A percentile compares a stretch with the other conserved stretches of the same genome.
Conservation (phyloP, 164 flowering plant species). For the Berberis thunbergii region DNA sequence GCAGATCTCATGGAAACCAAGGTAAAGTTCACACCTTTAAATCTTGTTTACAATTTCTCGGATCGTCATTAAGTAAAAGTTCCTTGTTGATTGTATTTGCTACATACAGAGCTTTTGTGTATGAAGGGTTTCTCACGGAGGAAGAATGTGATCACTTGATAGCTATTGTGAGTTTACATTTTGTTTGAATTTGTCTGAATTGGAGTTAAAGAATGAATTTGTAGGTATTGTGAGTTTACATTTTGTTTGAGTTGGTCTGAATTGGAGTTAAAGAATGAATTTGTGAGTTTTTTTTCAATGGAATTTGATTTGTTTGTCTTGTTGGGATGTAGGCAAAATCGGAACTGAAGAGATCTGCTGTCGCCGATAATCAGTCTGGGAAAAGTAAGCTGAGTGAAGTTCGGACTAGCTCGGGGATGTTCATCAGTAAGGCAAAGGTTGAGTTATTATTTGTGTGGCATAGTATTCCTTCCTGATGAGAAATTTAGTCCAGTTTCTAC, state of each 20-base stretch:
- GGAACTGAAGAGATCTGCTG: constrained; percentile 86
- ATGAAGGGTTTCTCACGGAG: constrained; percentile 76
- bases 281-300: background rate
- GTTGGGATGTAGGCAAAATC: constrained; percentile 52
- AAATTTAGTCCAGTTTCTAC: too few species aligned
- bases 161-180: constrained; percentile 48
- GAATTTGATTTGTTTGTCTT: background rate
- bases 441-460: background rate
- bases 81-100: background rate
- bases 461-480: too few species aligned
- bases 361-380: constrained; percentile 81
- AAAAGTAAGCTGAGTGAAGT: constrained; percentile 76
- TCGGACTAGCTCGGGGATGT: constrained; percentile 96
- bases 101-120: constrained; percentile 78
- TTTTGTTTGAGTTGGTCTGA: background rate
- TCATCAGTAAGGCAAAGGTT: constrained; percentile 76
- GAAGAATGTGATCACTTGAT: constrained; percentile 92
- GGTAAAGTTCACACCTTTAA: constrained; percentile 26
- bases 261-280: background rate
- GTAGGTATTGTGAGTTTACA: constrained; percentile 23
- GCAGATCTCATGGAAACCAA: constrained; percentile 85
- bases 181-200: background rate
- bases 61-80: too few species aligned
- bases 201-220: too few species aligned
- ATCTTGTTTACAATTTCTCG: too few species aligned